Evolutionary conservation across 768 basidiomycete species (phyloP), one percentile per base, ranked within the genome.

Genomic region (Russula abietina): DNA sequence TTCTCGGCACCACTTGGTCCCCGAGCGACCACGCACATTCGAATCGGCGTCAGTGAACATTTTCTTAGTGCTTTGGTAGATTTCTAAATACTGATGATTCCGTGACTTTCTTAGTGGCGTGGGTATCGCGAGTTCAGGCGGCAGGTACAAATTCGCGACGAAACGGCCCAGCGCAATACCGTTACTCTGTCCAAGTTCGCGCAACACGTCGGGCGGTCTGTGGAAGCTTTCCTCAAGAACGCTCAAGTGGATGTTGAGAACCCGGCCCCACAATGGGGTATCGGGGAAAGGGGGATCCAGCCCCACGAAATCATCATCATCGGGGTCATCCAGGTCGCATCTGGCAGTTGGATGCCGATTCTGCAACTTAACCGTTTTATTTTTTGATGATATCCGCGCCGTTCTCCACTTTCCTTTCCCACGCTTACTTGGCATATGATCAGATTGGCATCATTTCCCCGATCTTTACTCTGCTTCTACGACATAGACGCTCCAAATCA

Each of bases 331-430:
- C 64, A 65, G 9, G 60, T 65, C 1, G 48, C 55, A 12, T 16
- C 55, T 1, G 60, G 43, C 11, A 46, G 55, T 22, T 65, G 64
- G 64, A 62, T 62, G 64, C 64, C 64, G 1, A 57, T 65, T 3
- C 17, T 65, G 33, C 64, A 65, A 24, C 60, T 65, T 3, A 48
- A 11, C 14, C 60, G 43, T 24, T 60, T n/a, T 32, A 36, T 64
- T 4, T 1, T 59, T 16, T 39, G 38, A 2, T 64, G 17, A 55
- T 22, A 26, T 11, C 17, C 26, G 12, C 16, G 19, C 10, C 19
- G 9, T 6, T 19, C 1, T 45, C 22, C 28, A 3, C 2, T 55
- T 7, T 4, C 1, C 26, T 45, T 32, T 39, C 4, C 14, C 38
- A n/a, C n/a, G n/a, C n/a, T n/a, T n/a, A n/a, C n/a, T 39, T 33